Conservation (phyloP, 345 rosid species). For the Syzygium jambos region DNA sequence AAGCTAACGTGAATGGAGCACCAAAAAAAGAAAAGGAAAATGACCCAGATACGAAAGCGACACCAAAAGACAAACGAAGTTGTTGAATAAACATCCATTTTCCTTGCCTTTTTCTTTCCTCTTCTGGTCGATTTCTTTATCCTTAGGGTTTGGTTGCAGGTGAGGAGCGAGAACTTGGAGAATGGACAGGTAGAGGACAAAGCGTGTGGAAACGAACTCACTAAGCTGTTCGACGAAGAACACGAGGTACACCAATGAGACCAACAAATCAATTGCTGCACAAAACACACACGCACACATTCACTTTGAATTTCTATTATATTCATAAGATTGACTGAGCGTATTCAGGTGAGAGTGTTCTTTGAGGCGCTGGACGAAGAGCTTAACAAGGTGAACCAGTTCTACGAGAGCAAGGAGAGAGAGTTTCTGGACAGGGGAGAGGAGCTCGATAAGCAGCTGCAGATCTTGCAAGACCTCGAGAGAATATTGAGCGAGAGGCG, state of each 20-base stretch:
- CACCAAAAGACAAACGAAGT: background rate
- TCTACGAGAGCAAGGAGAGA: slow-evolving; percentile 58
- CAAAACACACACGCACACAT: background rate
- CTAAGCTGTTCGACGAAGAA: slow-evolving; percentile 75
- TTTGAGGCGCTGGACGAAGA: slow-evolving; percentile 68
- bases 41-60: background rate
- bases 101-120: background rate
- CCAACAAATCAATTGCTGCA: background rate
- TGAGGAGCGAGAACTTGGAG: slow-evolving; percentile 40
- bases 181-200: slow-evolving; percentile 40
- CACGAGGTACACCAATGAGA: slow-evolving; percentile 49
- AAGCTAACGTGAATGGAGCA: slow-evolving; percentile 43
- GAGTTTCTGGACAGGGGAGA: slow-evolving; percentile 85
- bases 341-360: slow-evolving; percentile 47
- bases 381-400: slow-evolving; percentile 78
- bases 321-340: background rate
- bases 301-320: background rate
- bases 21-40: background rate
- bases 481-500: slow-evolving; percentile 40
- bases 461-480: slow-evolving; percentile 55
- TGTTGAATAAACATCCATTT: background rate
- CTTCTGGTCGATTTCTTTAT: background rate
- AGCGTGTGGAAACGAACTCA: slow-evolving; percentile 70
- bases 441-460: slow-evolving; percentile 57
- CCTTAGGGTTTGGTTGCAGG: slow-evolving; percentile 24